Evolutionary conservation across 345 rosid species (phyloP), one percentile per base, ranked within the genome.

Genomic region (Sapria himalayana): DNA sequence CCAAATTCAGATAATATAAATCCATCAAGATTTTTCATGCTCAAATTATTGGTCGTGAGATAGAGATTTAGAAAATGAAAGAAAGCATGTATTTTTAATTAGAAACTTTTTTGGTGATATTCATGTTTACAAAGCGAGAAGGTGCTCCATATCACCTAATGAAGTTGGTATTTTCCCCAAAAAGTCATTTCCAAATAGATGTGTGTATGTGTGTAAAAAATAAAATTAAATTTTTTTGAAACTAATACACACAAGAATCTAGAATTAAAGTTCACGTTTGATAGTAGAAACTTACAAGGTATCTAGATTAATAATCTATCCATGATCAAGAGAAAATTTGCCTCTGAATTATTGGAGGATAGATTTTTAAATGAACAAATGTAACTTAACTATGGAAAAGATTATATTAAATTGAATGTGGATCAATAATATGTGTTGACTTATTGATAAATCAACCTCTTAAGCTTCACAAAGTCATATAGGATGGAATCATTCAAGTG

Each of bases 61-160:
- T 23, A 17, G 12, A 8, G 0, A 16, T 13, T 2, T 13, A 36
- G 25, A 20, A 18, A 12, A n/a, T n/a, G n/a, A n/a, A n/a, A n/a
- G n/a, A n/a, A n/a, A n/a, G n/a, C n/a, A n/a, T n/a, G n/a, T n/a
- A n/a, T n/a, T n/a, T n/a, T n/a, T n/a, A n/a, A n/a, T n/a, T n/a
- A n/a, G n/a, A n/a, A n/a, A n/a, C n/a, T n/a, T n/a, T n/a, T n/a
- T n/a, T n/a, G n/a, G n/a, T n/a, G n/a, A n/a, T n/a, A 9, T 2
- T 29, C 1, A 24, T 10, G 38, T 71, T 59, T 67, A 91, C 99
- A 91, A 55, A 6, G 56, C 67, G 37, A 91, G 91, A 45, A 91
- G 93, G 65, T 91, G 99, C 62, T 91, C 99, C 12, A 91, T 67
- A 43, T 59, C 86, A 56, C 95, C 92, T 44, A 91, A 34, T 37